Conservation (phyloP, 352 stramenopile genomes). For the Paralagenidium karlingii region DNA sequence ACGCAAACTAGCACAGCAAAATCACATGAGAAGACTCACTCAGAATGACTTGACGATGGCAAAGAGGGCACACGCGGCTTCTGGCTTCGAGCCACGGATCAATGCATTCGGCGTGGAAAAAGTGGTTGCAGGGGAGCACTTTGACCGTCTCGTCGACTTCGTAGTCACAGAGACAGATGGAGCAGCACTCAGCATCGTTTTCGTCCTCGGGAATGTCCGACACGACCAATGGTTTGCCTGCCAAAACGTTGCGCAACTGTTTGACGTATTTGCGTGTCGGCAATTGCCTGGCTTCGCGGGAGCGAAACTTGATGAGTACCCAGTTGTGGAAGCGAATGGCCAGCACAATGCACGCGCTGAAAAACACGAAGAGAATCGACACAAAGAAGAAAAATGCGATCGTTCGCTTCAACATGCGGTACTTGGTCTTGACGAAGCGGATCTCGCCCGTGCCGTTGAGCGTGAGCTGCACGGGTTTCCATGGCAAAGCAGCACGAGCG, state of each 20-base stretch:
- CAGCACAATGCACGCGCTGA: conserved; percentile 12
- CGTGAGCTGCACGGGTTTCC: conserved; percentile 42
- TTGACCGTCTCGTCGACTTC: conserved; percentile 38
- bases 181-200: conserved; percentile 28
- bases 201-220: not conserved
- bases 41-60: conserved; percentile 69
- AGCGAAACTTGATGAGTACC: not conserved
- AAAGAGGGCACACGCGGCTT: conserved; percentile 69
- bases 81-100: conserved; percentile 72
- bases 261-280: not conserved
- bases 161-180: conserved; percentile 75
- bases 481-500: conserved; percentile 23
- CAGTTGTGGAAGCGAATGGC: not conserved
- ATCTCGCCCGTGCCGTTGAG: conserved; percentile 39
- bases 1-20: not conserved
- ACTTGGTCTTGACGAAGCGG: conserved; percentile 47
- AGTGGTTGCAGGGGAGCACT: conserved; percentile 75
- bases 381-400: conserved; percentile 68
- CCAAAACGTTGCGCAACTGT: not conserved
- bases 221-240: not conserved
- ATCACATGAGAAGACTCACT: conserved; percentile 7
- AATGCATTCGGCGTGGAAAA: conserved; percentile 80
- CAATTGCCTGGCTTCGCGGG: not conserved
- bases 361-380: conserved; percentile 67
- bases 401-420: conserved; percentile 48